Evolutionary conservation across 495 filamentous ascomycete genomes (phyloP).

Genomic region (Sordaria brevicollis): DNA sequence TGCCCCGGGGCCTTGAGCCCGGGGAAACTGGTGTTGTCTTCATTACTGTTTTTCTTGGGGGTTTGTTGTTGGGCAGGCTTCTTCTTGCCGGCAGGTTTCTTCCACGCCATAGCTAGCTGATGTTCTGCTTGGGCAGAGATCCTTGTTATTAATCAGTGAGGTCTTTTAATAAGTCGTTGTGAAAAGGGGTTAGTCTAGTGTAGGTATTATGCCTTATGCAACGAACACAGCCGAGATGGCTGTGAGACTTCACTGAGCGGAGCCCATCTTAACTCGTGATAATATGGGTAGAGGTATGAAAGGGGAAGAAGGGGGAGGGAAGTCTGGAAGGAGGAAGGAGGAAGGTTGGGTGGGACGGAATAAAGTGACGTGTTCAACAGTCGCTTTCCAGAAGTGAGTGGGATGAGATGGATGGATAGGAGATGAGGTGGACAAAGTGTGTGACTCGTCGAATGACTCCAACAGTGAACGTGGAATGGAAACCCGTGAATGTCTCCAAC

Average conservation of each 20-base stretch:
- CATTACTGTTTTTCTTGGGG: constrained; percentile 23
- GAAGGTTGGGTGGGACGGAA: neutral
- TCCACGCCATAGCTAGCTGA: constrained; percentile 34
- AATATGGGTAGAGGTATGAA: neutral
- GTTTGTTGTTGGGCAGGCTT: constrained; percentile 22
- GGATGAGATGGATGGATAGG: neutral
- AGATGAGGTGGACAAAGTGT: neutral
- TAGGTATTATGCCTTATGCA: neutral
- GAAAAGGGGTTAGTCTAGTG: neutral
- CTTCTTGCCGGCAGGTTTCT: constrained; percentile 29
- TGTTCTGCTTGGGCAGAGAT: neutral
- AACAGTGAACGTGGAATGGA: neutral
- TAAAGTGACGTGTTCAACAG: neutral
- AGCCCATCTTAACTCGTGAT: constrained; percentile 12
- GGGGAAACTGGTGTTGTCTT: constrained; percentile 27
- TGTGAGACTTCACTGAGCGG: constrained; percentile 19
- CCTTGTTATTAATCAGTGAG: neutral
- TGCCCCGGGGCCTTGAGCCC: constrained; percentile 28
- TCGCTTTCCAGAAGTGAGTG: neutral
- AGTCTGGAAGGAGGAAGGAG: neutral
- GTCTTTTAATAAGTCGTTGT: neutral
- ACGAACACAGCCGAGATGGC: constrained; percentile 17
- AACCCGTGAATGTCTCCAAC: neutral
- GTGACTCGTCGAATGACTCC: neutral
- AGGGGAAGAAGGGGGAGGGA: neutral